Percentiles rank a stretch among this genome's conserved stretches.
Evolutionary conservation across 2,329 filamentous ascomycete genomes (phyloP).

Genomic region (Coniochaeta sp.): DNA sequence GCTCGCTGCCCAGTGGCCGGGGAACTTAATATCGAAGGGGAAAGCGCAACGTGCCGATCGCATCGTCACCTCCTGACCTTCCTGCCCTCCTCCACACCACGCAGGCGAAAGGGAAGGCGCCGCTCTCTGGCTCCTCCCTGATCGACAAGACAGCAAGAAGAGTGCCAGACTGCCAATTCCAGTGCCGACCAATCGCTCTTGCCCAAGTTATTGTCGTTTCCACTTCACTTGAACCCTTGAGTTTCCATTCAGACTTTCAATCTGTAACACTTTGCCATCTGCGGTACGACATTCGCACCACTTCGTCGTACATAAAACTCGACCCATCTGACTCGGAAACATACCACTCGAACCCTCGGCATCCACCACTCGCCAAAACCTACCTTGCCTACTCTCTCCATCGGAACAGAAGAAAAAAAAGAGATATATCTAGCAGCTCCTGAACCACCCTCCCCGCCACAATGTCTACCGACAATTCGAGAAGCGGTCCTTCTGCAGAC

Average conservation of each 20-base stretch:
- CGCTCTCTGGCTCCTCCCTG: background rate
- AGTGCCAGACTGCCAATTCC: no score
- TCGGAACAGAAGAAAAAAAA: background rate
- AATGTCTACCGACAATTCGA: conserved; percentile 5
- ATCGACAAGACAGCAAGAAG: background rate
- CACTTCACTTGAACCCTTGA: background rate
- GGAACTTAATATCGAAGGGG: background rate
- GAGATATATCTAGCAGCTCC: background rate
- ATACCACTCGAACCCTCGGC: background rate
- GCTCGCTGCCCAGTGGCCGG: background rate
- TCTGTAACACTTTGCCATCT: background rate
- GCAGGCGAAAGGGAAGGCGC: background rate
- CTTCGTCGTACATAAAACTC: background rate
- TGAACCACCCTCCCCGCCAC: background rate
- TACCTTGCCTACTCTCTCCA: background rate
- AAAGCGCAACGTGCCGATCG: background rate
- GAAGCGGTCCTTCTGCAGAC: background rate
- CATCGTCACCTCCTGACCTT: background rate
- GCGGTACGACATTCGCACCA: background rate
- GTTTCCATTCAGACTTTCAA: background rate
- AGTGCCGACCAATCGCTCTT: background rate
- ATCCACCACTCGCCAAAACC: background rate
- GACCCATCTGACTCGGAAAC: background rate
- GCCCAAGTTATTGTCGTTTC: background rate
- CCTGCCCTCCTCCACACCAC: background rate